Percentiles rank a stretch among this genome's conserved stretches.
Conservation (phyloP, 768 basidiomycete species). For the Calocybe indica region DNA sequence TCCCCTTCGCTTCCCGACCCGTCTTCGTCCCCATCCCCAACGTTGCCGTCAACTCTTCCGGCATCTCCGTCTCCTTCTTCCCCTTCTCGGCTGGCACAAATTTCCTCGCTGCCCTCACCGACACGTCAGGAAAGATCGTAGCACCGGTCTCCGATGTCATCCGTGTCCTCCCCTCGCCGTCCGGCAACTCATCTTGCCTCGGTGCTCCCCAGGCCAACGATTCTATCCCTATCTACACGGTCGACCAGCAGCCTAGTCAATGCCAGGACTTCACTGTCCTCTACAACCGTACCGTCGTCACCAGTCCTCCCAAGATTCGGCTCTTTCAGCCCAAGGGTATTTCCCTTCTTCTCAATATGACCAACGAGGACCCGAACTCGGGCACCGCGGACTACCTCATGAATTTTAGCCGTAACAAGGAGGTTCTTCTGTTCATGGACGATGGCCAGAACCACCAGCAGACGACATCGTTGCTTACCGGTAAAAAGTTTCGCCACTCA, state of each 20-base stretch:
- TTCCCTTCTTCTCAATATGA: slow-evolving; percentile 22
- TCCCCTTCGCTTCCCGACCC: slow-evolving; percentile 49
- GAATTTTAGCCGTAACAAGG: slow-evolving; percentile 26
- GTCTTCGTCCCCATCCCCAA: slow-evolving; percentile 40
- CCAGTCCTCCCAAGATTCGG: slow-evolving; percentile 27
- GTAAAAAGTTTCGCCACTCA: slow-evolving; percentile 17
- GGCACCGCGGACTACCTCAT: slow-evolving; percentile 40
- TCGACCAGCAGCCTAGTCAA: slow-evolving; percentile 32
- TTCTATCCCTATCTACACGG: slow-evolving; percentile 20
- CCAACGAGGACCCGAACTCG: slow-evolving; percentile 14
- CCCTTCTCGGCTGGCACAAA: slow-evolving; percentile 42
- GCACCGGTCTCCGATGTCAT: slow-evolving; percentile 44
- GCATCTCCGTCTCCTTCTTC: slow-evolving; percentile 42
- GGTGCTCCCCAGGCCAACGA: slow-evolving; percentile 7
- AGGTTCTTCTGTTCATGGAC: slow-evolving; percentile 39
- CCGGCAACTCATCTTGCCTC: slow-evolving; percentile 36
- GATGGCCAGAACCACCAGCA: slow-evolving; percentile 32
- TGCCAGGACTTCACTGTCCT: slow-evolving; percentile 43
- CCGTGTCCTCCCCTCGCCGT: slow-evolving; percentile 32
- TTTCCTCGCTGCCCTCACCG: slow-evolving; percentile 53
- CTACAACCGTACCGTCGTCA: slow-evolving; percentile 28
- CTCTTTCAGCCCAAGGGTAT: slow-evolving; percentile 30
- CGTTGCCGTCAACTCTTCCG: slow-evolving; percentile 27
- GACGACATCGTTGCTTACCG: slow-evolving; percentile 36
- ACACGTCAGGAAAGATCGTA: slow-evolving; percentile 30